Base-by-base conservation (phyloP, 371 early-diverging fungal genomes). In the Syncephalastrum contaminatum region DNA sequence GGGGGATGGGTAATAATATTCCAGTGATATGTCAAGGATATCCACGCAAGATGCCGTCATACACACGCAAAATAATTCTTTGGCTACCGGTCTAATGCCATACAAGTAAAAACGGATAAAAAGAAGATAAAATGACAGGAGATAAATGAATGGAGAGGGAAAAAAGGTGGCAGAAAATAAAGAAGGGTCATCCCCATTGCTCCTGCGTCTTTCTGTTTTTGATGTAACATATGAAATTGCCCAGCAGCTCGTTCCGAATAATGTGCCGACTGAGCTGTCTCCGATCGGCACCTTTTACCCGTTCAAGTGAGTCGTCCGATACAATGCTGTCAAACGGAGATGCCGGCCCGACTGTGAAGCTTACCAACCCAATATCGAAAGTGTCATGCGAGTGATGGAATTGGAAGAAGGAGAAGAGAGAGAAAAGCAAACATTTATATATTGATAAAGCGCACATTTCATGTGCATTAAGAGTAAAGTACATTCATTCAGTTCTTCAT, bases 401-500 rank as follows among this genome's bases (percentile, higher is more conserved):
- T 16, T 19, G 39, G 36, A 39, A 47, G 24, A 25, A 14, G 27
- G 19, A 44, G 44, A 39, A 55, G 20, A 18, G 22, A 22, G 19
- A 48, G 22, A 48, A 40, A 48, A 48, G 44, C 45, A 55, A 46
- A 20, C 41, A 46, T 25, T 45, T 30, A 55, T 47, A 46, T 48
- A 39, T 42, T 55, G 36, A 30, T 30, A 30, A 10, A 30, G 36
- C 8, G 36, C 36, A 30, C 36, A 30, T 10, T 30, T 30, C 10
- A 30, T 8, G 36, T 30, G 36, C 36, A 30, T 30, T 30, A 30
- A 30, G 36, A 30, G 36, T 30, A 30, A 12, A 30, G 36, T 30
- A 30, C 36, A 30, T 30, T 30, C 36, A 30, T 52, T 62, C 52
- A 56, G 48, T 49, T 54, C 51, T 69, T 64, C 69, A 64, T 64